Evolutionary conservation across 257 asterid species (phyloP), one percentile per base, ranked within the genome.

Genomic region (Anisodus acutangulus): DNA sequence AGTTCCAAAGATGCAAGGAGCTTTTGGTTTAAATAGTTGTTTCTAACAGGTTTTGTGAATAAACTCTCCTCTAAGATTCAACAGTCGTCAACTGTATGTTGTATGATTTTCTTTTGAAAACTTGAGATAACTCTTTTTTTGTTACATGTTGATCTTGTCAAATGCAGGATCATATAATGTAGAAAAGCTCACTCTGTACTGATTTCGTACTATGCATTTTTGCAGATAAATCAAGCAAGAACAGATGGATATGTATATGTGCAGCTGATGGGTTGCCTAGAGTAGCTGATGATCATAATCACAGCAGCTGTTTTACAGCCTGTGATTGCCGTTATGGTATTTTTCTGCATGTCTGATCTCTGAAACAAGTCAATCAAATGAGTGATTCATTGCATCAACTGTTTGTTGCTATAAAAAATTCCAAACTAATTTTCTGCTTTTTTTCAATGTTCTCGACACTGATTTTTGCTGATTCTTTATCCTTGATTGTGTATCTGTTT

Each of bases 251-350:
- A 11, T 97, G 99, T 85, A 79, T 79, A 84, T 97, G 98, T 87
- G 82, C 88, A 10, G 80, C 86, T 51, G 91, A 92, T 86, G 92
- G 91, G 43, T 86, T 97, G 82, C 99, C 99, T 60, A 87, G 80
- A 89, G 89, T 95, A 84, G 88, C 84, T 11, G 76, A 90, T 66
- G 91, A 85, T 85, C 86, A 83, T 81, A 88, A 90, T 71, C 83
- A 83, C 78, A 86, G 88, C 82, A 83, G 90, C 89, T 97, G 98
- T 90, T 97, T 93, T 86, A 82, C 93, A 5, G 87, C 94, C 6
- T 97, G 99, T 92, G 85, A 89, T 78, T 97, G 99, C 83, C 85
- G 86, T 53, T 91, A 96, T 10, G 99, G 99, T 96, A 93, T 72
- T 13, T 84, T 35, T 13, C 63, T 51, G 43, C 82, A 57, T 79